A percentile compares a stretch with the other conserved stretches of the same genome.
Evolutionary conservation across 2,329 filamentous ascomycete genomes (phyloP).

Genomic region (Fusarium abutilonis): DNA sequence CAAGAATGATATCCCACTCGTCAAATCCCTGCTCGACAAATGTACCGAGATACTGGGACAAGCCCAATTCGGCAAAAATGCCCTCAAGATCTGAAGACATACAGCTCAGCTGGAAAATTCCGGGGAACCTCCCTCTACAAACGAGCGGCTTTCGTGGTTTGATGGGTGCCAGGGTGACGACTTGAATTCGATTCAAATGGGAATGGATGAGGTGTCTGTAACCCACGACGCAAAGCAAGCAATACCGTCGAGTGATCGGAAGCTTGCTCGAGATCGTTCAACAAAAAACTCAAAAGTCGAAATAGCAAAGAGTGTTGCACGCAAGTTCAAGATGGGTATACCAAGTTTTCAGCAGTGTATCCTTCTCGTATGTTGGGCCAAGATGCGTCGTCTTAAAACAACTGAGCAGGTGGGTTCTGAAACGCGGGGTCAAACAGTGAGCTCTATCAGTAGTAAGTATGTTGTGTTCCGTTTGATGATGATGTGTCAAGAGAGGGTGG

Average conservation of each 20-base stretch:
- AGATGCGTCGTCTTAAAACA: not conserved
- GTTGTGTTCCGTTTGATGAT: not conserved
- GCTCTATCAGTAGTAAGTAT: not conserved
- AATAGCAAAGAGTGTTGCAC: not conserved
- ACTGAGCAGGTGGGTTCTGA: constrained; percentile 23
- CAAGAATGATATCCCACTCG: constrained; percentile 82
- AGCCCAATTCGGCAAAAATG: constrained; percentile 78
- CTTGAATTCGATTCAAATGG: constrained; percentile 13
- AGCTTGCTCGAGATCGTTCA: not conserved
- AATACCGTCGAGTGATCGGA: not conserved
- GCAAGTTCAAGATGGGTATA: not conserved
- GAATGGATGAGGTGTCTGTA: not conserved
- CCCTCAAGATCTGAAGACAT: constrained; percentile 69
- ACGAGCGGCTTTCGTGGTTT: constrained; percentile 19
- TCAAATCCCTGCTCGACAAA: constrained; percentile 86
- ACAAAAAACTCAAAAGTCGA: not conserved
- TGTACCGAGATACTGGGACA: constrained; percentile 77
- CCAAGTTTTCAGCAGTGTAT: not conserved
- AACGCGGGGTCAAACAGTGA: constrained; percentile 33
- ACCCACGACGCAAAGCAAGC: not conserved
- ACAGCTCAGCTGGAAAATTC: constrained; percentile 40
- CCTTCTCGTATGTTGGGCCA: not conserved
- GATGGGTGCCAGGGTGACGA: constrained; percentile 34
- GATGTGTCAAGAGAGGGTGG: not conserved
- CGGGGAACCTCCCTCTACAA: constrained; percentile 18